phyloP scores from a whole-genome alignment of 192 early-diverging fungal genomes.

The Allomyces javanicus region DNA sequence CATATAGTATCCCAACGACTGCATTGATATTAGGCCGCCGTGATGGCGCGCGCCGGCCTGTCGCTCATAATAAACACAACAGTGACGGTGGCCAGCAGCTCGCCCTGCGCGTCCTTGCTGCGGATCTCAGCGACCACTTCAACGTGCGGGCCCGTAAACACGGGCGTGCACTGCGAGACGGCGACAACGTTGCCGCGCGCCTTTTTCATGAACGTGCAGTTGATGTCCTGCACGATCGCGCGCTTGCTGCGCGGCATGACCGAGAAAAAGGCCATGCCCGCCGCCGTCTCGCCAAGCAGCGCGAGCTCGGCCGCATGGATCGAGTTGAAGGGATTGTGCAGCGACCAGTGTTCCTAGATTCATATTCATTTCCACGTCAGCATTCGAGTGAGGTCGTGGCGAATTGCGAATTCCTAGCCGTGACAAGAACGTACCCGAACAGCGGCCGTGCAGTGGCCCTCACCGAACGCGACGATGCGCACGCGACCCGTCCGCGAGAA shows the following conservation, averaged over 20 bases:
- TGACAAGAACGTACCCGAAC: background rate
- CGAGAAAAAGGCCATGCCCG: constrained; percentile 6
- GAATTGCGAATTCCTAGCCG: no score
- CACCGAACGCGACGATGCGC: background rate
- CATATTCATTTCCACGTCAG: background rate
- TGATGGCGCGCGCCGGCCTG: background rate
- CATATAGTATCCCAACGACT: no score
- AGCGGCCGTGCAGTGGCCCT: background rate
- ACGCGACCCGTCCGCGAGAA: background rate
- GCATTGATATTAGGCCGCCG: no score
- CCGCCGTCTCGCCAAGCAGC: constrained; percentile 7
- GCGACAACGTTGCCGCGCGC: background rate
- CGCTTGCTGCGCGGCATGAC: background rate
- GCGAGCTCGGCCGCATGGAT: constrained; percentile 10
- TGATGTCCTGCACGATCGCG: background rate
- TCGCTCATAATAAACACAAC: background rate
- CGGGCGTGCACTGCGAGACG: background rate
- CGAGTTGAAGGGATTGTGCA: constrained; percentile 8
- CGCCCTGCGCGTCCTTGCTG: background rate
- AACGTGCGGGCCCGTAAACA: background rate
- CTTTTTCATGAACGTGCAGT: background rate
- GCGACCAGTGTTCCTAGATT: constrained; percentile 1
- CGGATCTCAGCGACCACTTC: background rate
- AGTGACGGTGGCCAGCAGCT: background rate
- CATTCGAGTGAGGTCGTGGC: no score